A percentile compares a stretch with the other conserved stretches of the same genome.
phyloP scores from a whole-genome alignment of 805 yeast species.

The Wickerhamiella sergipiensis region DNA sequence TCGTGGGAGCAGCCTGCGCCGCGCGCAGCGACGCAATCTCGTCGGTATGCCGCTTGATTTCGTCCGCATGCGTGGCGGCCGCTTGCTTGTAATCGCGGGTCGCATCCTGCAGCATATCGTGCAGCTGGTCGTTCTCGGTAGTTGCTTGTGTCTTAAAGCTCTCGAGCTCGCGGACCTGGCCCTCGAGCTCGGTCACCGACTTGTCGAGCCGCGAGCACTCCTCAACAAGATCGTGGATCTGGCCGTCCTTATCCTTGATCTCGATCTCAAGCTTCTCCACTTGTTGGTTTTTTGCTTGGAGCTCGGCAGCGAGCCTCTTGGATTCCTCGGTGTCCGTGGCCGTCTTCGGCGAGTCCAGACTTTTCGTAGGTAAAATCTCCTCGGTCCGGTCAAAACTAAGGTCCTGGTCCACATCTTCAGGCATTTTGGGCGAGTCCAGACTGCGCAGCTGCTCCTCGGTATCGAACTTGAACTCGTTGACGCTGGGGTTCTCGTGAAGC shows the following conservation, averaged over 20 bases:
- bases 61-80: neutral
- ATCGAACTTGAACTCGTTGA: conserved; percentile 2
- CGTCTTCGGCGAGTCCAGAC: too few species aligned
- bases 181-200: conserved; percentile 18
- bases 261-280: neutral
- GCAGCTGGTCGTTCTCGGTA: conserved; percentile 21
- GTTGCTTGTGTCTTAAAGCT: conserved; percentile 14
- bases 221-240: conserved; percentile 31
- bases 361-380: neutral
- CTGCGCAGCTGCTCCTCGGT: conserved; percentile 5
- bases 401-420: neutral
- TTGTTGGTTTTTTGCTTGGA: neutral
- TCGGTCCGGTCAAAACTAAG: neutral
- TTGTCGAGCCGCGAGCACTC: conserved; percentile 39
- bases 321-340: neutral
- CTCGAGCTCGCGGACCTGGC: conserved; percentile 19
- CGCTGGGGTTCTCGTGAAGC: neutral
- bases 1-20: neutral
- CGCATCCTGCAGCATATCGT: conserved; percentile 14
- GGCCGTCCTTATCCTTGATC: conserved; percentile 26
- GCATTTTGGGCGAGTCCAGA: neutral
- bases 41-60: neutral
- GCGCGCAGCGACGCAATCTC: neutral
- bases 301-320: neutral
- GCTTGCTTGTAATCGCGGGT: neutral